Percentiles rank a stretch among this genome's conserved stretches.
Evolutionary conservation across 768 basidiomycete species (phyloP).

Genomic region (Tulasnella sp.): DNA sequence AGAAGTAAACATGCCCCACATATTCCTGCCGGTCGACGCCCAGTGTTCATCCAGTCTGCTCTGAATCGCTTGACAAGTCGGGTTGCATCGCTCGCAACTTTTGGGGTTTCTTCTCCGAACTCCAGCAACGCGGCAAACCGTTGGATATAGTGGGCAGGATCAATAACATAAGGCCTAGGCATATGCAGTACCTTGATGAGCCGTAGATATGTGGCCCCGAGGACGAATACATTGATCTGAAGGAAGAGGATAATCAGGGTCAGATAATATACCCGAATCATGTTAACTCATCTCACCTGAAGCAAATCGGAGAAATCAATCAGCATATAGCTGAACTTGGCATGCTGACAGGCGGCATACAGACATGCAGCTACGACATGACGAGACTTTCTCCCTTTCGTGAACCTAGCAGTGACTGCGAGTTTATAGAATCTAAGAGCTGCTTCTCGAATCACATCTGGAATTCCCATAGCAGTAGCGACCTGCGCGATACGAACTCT

Average conservation of each 20-base stretch:
- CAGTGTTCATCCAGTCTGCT: slow-evolving; percentile 94
- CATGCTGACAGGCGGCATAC: slow-evolving; percentile 85
- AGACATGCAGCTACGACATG: slow-evolving; percentile 94
- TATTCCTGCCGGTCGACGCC: slow-evolving; percentile 90
- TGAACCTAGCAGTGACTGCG: slow-evolving; percentile 89
- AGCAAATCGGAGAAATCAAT: slow-evolving; percentile 98
- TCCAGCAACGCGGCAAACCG: slow-evolving; percentile 90
- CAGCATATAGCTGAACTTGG: slow-evolving; percentile 92
- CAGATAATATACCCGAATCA: background rate
- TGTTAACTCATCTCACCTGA: slow-evolving; percentile 39
- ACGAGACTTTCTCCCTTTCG: slow-evolving; percentile 77
- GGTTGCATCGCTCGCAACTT: slow-evolving; percentile 84
- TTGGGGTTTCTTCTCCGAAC: slow-evolving; percentile 87
- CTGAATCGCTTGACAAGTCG: slow-evolving; percentile 89
- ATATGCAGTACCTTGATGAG: slow-evolving; percentile 79
- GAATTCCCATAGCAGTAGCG: slow-evolving; percentile 60
- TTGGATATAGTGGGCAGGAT: slow-evolving; percentile 92
- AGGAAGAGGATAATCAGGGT: slow-evolving; percentile 1
- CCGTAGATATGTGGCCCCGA: slow-evolving; percentile 91
- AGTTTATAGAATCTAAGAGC: slow-evolving; percentile 85
- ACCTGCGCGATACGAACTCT: slow-evolving; percentile 73
- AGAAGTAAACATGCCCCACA: slow-evolving; percentile 92
- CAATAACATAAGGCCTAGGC: slow-evolving; percentile 50
- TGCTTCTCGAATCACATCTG: slow-evolving; percentile 64
- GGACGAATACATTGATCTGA: slow-evolving; percentile 93